Conservation (phyloP, 768 basidiomycete genomes). For the Tulasnella sp. region DNA sequence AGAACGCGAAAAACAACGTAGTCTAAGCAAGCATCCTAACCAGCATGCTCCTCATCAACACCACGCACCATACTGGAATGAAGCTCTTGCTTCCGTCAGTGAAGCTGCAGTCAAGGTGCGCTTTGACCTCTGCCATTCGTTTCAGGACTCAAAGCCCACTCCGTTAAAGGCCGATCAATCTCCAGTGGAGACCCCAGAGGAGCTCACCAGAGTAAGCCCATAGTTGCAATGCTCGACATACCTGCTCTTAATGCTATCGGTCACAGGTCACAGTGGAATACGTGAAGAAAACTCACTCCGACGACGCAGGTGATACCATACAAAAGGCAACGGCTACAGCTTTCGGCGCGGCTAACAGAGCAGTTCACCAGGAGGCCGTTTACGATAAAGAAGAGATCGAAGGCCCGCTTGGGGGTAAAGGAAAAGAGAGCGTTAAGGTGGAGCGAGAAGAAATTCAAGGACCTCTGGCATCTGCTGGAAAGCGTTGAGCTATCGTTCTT, state of each 20-base stretch:
- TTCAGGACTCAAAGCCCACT: not conserved
- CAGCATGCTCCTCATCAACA: not conserved
- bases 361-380: not conserved
- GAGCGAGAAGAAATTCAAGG: not conserved
- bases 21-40: slow-evolving; percentile 10
- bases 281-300: slow-evolving; percentile 13
- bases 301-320: not conserved
- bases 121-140: not conserved
- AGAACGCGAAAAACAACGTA: slow-evolving; percentile 18
- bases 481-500: not conserved
- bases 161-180: slow-evolving; percentile 20
- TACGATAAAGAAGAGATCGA: slow-evolving; percentile 13
- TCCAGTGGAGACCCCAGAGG: slow-evolving; percentile 1
- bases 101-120: slow-evolving; percentile 23
- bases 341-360: not conserved
- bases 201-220: not conserved
- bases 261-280: not conserved
- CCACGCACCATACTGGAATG: slow-evolving; percentile 24
- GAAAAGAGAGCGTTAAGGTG: not conserved
- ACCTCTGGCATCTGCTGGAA: not conserved
- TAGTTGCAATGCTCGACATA: no score
- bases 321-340: slow-evolving; percentile 1
- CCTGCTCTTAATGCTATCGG: no score
- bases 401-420: slow-evolving; percentile 7
- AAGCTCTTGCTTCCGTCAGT: slow-evolving; percentile 14